phyloP scores from a whole-genome alignment of 2,329 filamentous ascomycete genomes.

The Bimuria novae-zelandiae region DNA sequence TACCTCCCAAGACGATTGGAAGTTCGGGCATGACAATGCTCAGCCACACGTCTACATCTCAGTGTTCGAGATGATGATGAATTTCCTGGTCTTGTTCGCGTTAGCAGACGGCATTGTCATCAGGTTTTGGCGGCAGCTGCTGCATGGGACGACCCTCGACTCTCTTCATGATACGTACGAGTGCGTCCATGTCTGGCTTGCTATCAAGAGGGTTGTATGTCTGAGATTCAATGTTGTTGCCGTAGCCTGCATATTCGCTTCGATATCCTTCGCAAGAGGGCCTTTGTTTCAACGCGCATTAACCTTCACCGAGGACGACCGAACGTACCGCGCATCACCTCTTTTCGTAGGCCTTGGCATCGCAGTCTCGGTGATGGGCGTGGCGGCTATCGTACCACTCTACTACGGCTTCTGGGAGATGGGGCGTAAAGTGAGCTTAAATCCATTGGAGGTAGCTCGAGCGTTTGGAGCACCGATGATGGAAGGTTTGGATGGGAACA shows the following conservation, averaged over 20 bases:
- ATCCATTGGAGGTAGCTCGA: constrained; percentile 38
- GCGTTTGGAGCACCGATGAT: constrained; percentile 40
- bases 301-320: constrained; percentile 7
- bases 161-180: constrained; percentile 26
- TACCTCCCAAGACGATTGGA: constrained; percentile 19
- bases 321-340: constrained; percentile 11
- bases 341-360: constrained; percentile 18
- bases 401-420: constrained; percentile 38
- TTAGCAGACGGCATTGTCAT: constrained; percentile 25
- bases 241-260: constrained; percentile 20
- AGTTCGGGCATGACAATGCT: constrained; percentile 19
- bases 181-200: constrained; percentile 19
- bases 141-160: constrained; percentile 23
- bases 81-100: constrained; percentile 24
- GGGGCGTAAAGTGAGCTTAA: constrained; percentile 32
- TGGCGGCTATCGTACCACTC: constrained; percentile 24
- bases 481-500: constrained; percentile 32
- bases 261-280: constrained; percentile 19
- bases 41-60: constrained; percentile 29
- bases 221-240: constrained; percentile 25
- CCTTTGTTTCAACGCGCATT: constrained; percentile 29
- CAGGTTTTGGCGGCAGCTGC: constrained; percentile 23
- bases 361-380: constrained; percentile 17
- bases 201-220: constrained; percentile 15
- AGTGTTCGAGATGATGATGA: constrained; percentile 24